phyloP scores from a whole-genome alignment of 257 asterid species.

The Solanum paucissectum region DNA sequence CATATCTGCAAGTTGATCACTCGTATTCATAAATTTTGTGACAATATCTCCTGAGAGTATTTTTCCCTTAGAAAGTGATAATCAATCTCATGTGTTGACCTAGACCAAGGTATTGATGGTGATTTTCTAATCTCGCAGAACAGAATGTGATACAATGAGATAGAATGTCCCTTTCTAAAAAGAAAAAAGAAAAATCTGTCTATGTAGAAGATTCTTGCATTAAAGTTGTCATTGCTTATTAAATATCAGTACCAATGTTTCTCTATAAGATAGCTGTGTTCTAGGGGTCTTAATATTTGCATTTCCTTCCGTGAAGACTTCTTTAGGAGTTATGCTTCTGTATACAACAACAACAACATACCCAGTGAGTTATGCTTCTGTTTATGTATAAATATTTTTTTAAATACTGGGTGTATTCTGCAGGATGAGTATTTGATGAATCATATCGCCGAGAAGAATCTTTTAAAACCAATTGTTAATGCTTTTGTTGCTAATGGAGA shows the following conservation, averaged over 20 bases:
- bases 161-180: not conserved
- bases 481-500: conserved; percentile 79
- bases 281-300: not conserved
- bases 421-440: conserved; percentile 94
- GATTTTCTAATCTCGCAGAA: no score
- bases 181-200: not conserved
- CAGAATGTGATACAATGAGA: no score
- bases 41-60: not conserved
- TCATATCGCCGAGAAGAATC: conserved; percentile 68
- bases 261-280: not conserved
- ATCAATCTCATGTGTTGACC: not conserved
- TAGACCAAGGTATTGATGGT: no score
- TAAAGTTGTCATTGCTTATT: not conserved
- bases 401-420: conserved; percentile 5
- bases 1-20: not conserved
- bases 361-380: not conserved
- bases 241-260: not conserved
- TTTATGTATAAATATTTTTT: not conserved
- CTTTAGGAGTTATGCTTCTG: not conserved
- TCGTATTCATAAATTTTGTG: not conserved
- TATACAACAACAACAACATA: not conserved
- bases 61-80: not conserved
- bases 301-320: not conserved
- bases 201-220: not conserved
- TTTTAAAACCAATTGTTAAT: conserved; percentile 73